These are phyloP conservation scores for Scedosporium apiospermum DNA, from an alignment of 2,329 filamentous ascomycete species.

Conservation along the genomic window DNA sequence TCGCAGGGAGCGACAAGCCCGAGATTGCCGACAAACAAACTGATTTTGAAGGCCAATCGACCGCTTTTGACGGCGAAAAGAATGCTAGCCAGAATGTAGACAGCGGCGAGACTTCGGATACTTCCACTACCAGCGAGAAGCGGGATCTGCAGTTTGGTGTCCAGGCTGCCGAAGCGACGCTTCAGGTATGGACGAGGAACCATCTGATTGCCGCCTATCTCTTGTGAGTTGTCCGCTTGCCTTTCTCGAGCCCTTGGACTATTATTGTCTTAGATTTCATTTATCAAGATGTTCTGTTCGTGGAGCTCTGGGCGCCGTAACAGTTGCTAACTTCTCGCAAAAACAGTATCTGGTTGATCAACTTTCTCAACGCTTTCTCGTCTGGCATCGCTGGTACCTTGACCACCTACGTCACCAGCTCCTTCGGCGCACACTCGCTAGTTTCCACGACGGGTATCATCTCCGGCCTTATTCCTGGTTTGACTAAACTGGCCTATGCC, in stretches of 20 bases:
- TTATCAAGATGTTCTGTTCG: neutral
- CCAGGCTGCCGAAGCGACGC: constrained; percentile 28
- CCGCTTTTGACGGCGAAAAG: neutral
- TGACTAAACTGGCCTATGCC: constrained; percentile 56
- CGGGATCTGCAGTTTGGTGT: constrained; percentile 22
- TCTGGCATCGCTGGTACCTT: constrained; percentile 29
- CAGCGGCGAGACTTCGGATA: neutral
- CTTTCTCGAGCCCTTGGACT: too few relatives aligned
- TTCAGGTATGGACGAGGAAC: constrained; percentile 26
- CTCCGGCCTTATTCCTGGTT: constrained; percentile 43
- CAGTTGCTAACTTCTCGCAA: neutral
- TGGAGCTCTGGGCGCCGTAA: neutral
- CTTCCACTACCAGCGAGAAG: neutral
- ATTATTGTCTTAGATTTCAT: neutral
- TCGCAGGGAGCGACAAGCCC: neutral
- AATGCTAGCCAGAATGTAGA: neutral
- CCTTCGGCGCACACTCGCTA: constrained; percentile 43
- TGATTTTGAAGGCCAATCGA: neutral
- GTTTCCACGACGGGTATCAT: constrained; percentile 44
- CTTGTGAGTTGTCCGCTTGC: constrained; percentile 10
- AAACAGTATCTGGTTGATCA: constrained; percentile 34
- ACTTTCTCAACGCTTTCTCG: constrained; percentile 30
- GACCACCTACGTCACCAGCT: constrained; percentile 38
- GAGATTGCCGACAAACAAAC: neutral
- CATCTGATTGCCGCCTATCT: constrained; percentile 28